These are phyloP conservation scores for Aspergillus egyptiacus DNA, from an alignment of 495 filamentous ascomycete genomes.

Conservation along the genomic window DNA sequence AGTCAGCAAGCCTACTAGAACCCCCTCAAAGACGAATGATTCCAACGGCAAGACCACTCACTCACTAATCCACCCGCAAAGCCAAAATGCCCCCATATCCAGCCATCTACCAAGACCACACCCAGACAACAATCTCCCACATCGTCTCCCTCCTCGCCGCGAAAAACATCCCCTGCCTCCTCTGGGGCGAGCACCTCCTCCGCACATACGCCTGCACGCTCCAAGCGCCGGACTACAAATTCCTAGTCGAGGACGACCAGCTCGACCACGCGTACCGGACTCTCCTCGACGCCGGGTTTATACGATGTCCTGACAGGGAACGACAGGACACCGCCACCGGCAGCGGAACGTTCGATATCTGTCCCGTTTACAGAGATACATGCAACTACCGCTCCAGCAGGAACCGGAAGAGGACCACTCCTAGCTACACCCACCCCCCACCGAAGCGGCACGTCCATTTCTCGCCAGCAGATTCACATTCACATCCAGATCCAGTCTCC, in stretches of 20 bases:
- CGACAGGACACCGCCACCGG: not conserved
- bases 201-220: not conserved
- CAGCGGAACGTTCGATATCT: not conserved
- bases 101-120: not conserved
- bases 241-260: not conserved
- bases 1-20: too few species aligned
- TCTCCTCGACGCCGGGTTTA: not conserved
- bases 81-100: too few species aligned
- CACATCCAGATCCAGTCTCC: not conserved
- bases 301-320: constrained; percentile 6
- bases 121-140: not conserved
- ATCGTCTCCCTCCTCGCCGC: not conserved
- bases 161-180: not conserved
- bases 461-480: not conserved
- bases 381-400: too few species aligned
- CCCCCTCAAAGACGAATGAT: too few species aligned
- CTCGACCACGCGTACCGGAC: not conserved
- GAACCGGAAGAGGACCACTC: too few species aligned
- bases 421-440: not conserved
- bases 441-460: not conserved
- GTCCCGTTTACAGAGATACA: not conserved
- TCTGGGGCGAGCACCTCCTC: constrained; percentile 7
- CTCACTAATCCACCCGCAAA: too few species aligned
- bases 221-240: not conserved
- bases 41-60: too few species aligned